A percentile compares a stretch with the other conserved stretches of the same genome.
phyloP scores from a whole-genome alignment of 1,284 basidiomycete genomes.

The Pascua sp. region DNA sequence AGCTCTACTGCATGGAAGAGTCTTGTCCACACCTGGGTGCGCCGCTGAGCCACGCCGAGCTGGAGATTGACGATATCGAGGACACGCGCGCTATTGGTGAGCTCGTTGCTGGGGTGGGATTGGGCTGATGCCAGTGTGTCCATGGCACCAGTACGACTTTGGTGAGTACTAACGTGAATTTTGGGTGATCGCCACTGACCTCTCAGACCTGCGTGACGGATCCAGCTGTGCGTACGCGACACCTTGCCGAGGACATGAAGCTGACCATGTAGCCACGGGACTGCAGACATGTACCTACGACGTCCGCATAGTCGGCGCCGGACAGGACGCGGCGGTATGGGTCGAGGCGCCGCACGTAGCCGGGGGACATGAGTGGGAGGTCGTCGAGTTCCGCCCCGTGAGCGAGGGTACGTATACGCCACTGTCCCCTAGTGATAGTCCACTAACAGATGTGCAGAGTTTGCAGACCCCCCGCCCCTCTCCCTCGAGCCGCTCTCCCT shows the following conservation, averaged over 20 bases:
- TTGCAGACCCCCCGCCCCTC: slow-evolving; percentile 63
- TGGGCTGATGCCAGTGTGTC: slow-evolving; percentile 61
- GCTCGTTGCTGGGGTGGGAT: background rate
- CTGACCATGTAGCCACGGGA: slow-evolving; percentile 61
- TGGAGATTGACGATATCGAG: slow-evolving; percentile 36
- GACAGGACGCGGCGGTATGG: slow-evolving; percentile 57
- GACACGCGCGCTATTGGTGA: slow-evolving; percentile 35
- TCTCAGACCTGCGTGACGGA: slow-evolving; percentile 44
- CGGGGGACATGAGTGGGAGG: slow-evolving; percentile 55
- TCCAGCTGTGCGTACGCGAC: slow-evolving; percentile 64
- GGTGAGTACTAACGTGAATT: slow-evolving; percentile 9
- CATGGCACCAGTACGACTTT: slow-evolving; percentile 69
- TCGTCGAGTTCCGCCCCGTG: slow-evolving; percentile 72
- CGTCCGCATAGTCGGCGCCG: slow-evolving; percentile 57
- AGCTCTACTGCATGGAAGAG: slow-evolving; percentile 80
- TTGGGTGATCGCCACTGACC: background rate
- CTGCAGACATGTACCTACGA: slow-evolving; percentile 72
- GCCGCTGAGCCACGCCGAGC: slow-evolving; percentile 64
- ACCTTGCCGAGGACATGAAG: slow-evolving; percentile 7
- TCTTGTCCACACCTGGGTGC: slow-evolving; percentile 80
- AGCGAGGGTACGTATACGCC: slow-evolving; percentile 62
- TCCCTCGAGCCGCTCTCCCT: slow-evolving; percentile 20
- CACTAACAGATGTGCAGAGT: slow-evolving; percentile 52
- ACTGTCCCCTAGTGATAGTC: background rate
- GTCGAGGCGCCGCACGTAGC: slow-evolving; percentile 61